phyloP scores from a whole-genome alignment of 768 basidiomycete species.

The Boletellus sp. region DNA sequence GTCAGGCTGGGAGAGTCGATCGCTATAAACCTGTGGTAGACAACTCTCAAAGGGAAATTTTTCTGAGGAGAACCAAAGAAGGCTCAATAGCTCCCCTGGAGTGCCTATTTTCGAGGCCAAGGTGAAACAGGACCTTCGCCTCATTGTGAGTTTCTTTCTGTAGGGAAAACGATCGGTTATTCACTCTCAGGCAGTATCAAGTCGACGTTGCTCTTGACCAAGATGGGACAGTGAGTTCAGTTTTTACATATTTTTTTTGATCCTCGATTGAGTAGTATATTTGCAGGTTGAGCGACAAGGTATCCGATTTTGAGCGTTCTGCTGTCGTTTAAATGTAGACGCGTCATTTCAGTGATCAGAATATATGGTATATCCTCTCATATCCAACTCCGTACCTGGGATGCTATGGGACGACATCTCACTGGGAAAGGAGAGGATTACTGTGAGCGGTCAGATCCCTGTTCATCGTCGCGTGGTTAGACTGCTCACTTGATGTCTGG shows the following conservation, averaged over 20 bases:
- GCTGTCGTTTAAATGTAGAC: neutral
- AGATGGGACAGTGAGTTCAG: slow-evolving; percentile 26
- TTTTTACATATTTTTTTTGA: neutral
- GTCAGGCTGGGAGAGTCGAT: neutral
- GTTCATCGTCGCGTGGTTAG: neutral
- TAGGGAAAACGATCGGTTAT: neutral
- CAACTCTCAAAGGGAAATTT: slow-evolving; percentile 69
- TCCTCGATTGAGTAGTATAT: neutral
- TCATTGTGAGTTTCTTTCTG: slow-evolving; percentile 40
- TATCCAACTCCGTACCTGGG: slow-evolving; percentile 47
- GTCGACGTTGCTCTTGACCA: slow-evolving; percentile 44
- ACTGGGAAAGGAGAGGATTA: slow-evolving; percentile 50
- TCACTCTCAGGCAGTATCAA: slow-evolving; percentile 39
- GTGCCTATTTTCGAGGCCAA: slow-evolving; percentile 69
- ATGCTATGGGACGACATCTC: slow-evolving; percentile 40
- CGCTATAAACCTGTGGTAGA: slow-evolving; percentile 30
- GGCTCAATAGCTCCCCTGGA: slow-evolving; percentile 43
- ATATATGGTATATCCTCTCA: slow-evolving; percentile 52
- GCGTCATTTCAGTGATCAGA: slow-evolving; percentile 36
- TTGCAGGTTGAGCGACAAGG: slow-evolving; percentile 40
- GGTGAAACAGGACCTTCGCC: slow-evolving; percentile 49
- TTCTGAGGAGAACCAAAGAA: slow-evolving; percentile 65
- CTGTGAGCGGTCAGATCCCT: slow-evolving; percentile 38
- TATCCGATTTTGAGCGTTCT: slow-evolving; percentile 6
- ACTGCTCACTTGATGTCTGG: neutral